Evolutionary conservation across 2,329 filamentous ascomycete species (phyloP), one percentile per base, ranked within the genome.

Genomic region (Trichoderma guizhouense): DNA sequence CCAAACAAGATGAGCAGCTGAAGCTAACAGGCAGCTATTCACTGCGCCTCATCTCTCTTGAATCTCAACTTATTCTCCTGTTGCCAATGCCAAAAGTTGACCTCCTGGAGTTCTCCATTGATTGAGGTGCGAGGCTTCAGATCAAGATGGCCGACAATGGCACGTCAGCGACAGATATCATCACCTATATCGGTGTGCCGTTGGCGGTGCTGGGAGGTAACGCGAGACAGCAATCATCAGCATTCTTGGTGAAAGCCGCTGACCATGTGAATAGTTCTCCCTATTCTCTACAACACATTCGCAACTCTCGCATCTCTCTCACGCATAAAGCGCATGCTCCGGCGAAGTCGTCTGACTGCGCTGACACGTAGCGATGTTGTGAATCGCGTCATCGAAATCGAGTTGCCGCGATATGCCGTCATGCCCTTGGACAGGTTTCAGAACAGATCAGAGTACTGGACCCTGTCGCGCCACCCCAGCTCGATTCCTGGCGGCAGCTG

Each of bases 241-340:
- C 5, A 5, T 14, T 14, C 26, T n/a, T 34, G 28, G 5, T 14
- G 24, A 60, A 24, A 34, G 11, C 57, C 18, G 9, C 60, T 72
- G 39, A 69, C 24, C 3, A 18, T 9, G 7, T 7, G n/a, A 18
- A 11, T 53, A 78, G 86, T 91, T 26, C 82, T 91, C 7, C 90
- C 90, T 0, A 91, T 91, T 65, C 82, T 92, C 57, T 92, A 91
- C 81, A 92, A 91, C 76, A 90, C 87, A 24, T 81, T 88, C 68
- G 84, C 86, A 30, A 90, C 88, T 3, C 84, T 91, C 30, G 81
- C 88, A 15, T 89, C 88, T 2, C 82, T 90, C 2, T 88, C 88
- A 51, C 86, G 86, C 62, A 89, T 92, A 79, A 86, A 86, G 77
- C 86, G 86, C 71, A 86, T 87, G 79, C 84, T 92, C 5, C 81